A percentile compares a stretch with the other conserved stretches of the same genome.
These are phyloP conservation scores for Zasmidium angulare DNA, from an alignment of 2,329 filamentous ascomycete genomes.

Conservation along the genomic window DNA sequence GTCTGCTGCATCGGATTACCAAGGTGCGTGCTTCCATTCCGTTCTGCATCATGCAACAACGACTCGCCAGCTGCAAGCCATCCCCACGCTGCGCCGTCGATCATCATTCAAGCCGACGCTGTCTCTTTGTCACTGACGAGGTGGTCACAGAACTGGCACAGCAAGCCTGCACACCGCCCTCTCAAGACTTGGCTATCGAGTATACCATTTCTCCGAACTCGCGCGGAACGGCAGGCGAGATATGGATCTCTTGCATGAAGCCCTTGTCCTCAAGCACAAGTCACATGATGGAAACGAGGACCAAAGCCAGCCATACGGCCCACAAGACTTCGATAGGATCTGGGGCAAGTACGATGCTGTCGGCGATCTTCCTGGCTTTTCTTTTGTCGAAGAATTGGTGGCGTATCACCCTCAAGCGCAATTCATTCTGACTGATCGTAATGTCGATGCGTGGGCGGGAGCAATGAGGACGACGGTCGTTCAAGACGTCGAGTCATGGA, in stretches of 20 bases:
- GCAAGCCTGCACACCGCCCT: slow-evolving; percentile 8
- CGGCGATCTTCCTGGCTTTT: slow-evolving; percentile 23
- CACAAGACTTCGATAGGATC: slow-evolving; percentile 16
- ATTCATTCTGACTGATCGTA: slow-evolving; percentile 47
- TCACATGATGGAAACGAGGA: neutral
- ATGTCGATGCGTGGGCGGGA: slow-evolving; percentile 15
- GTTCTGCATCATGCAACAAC: neutral
- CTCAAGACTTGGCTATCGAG: slow-evolving; percentile 8
- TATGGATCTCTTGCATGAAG: slow-evolving; percentile 16
- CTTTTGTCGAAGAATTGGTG: slow-evolving; percentile 38
- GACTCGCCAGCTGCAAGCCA: neutral
- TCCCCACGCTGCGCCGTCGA: neutral
- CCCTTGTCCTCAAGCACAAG: slow-evolving; percentile 5
- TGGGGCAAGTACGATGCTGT: slow-evolving; percentile 20
- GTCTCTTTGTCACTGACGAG: too few species aligned
- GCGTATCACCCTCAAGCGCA: slow-evolving; percentile 66
- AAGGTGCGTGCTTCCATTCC: slow-evolving; percentile 8
- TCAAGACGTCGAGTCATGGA: slow-evolving; percentile 2
- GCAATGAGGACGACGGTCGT: slow-evolving; percentile 5
- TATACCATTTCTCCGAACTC: slow-evolving; percentile 17
- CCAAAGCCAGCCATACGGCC: neutral
- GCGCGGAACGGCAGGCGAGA: slow-evolving; percentile 15
- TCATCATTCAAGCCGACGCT: too few species aligned
- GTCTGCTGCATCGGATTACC: slow-evolving; percentile 15
- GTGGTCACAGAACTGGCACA: slow-evolving; percentile 4